Base-by-base conservation (phyloP, 805 yeast species). In the Tetrapisispora namnaoensis region DNA sequence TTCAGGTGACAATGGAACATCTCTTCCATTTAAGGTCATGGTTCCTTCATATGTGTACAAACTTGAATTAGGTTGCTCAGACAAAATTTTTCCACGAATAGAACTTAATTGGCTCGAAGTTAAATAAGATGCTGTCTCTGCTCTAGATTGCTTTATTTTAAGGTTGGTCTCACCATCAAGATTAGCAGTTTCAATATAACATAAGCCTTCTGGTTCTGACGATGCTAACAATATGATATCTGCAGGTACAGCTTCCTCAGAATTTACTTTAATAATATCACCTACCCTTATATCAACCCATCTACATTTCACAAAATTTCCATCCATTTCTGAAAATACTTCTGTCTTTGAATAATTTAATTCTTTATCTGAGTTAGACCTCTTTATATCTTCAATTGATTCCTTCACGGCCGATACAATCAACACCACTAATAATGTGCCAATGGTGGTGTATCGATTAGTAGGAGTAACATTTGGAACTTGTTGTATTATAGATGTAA, bases 391-490 rank as follows among this genome's bases (percentile, higher is more conserved):
- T 68, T 93, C 99, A 57, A 83, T 74, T 17, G 85, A 74, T 66
- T 93, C 99, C 61, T 95, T 93, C 5, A 88, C 72, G 0, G 97
- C 99, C 2, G 98, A 89, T 1, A 93, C 97, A 21, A 83, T 60
- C 49, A 93, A 72, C 32, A 93, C 99, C 27, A 91, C 79, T 27
- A 82, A 66, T 53, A 93, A 74, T 0, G 99, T 95, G 44, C 95
- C 95, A 41, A 93, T 86, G 0, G 99, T 93, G 4, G 99, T 93
- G 61, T 81, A 93, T 67, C 97, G 71, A 68, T 93, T 93, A 0
- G 98, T 93, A 13, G 99, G 99, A 0, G 96, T 81, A 4, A 93
- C 98, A 54, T 83, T 78, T 3, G 99, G 99, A 13, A 93, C 98
- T 66, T 93, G 99, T 70, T 93, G 99, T 57, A 93, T 91, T 37